Evolutionary conservation across 192 early-diverging fungal genomes (phyloP).

Genomic region (Umbelopsis sp.): DNA sequence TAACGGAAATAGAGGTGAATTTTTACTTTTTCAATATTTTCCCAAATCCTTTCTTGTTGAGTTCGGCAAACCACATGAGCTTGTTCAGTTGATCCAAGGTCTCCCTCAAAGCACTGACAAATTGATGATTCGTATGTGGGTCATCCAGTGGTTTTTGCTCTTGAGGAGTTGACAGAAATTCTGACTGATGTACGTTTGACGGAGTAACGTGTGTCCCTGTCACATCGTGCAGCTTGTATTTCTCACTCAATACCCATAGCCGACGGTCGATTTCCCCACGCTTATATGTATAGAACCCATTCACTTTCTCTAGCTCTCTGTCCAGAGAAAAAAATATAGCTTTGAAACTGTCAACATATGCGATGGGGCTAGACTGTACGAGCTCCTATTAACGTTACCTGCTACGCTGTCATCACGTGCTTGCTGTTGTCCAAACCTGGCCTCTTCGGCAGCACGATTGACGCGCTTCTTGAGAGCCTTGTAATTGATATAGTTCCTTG

Average conservation of each 20-base stretch:
- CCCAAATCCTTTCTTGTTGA: constrained; percentile 51
- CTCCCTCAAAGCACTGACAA: constrained; percentile 46
- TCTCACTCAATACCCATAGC: constrained; percentile 61
- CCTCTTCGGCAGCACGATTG: constrained; percentile 44
- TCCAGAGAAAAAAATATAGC: constrained; percentile 83
- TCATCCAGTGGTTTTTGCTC: constrained; percentile 22
- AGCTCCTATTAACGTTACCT: not conserved
- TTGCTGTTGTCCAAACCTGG: constrained; percentile 6
- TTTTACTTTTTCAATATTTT: constrained; percentile 68
- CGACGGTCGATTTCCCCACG: constrained; percentile 73
- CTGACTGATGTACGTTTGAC: not conserved
- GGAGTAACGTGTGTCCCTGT: not conserved
- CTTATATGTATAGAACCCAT: constrained; percentile 79
- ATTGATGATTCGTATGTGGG: constrained; percentile 44
- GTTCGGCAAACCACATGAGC: constrained; percentile 53
- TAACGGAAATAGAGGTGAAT: not conserved
- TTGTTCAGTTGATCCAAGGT: constrained; percentile 51
- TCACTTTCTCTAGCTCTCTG: constrained; percentile 85
- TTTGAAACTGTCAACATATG: constrained; percentile 51
- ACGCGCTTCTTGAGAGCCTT: constrained; percentile 85
- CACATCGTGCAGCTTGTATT: constrained; percentile 39
- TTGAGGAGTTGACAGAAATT: constrained; percentile 16
- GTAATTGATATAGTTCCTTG: constrained; percentile 55
- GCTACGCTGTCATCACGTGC: not conserved
- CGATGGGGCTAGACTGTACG: not conserved